Evolutionary conservation across 2,329 filamentous ascomycete species (phyloP).

Genomic region (Ceratocystis albifundus): DNA sequence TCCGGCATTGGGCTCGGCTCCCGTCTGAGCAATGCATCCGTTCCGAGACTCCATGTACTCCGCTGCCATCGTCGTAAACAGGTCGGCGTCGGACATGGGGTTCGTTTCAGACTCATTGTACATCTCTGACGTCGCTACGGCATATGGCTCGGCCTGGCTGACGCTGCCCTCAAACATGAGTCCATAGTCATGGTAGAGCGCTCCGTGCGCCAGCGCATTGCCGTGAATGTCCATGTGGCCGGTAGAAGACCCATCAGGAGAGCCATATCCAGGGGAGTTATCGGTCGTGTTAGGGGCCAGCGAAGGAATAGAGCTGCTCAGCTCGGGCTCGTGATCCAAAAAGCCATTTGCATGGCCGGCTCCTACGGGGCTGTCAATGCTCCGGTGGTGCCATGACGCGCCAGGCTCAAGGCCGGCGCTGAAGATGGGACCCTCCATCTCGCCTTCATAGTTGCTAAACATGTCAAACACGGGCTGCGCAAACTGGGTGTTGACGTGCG

Average conservation of each 20-base stretch:
- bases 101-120: conserved; percentile 11
- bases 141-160: conserved; percentile 13
- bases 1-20: conserved; percentile 25
- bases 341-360: conserved; percentile 9
- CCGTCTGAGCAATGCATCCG: conserved; percentile 12
- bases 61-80: conserved; percentile 6
- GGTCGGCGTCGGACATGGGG: conserved; percentile 8
- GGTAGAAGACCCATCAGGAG: conserved; percentile 11
- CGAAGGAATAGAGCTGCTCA: conserved; percentile 19
- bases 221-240: conserved; percentile 1
- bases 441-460: conserved; percentile 1
- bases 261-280: conserved; percentile 18
- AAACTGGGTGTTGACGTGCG: conserved; percentile 23
- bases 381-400: conserved; percentile 3
- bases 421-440: conserved; percentile 10
- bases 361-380: conserved; percentile 20
- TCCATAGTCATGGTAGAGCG: conserved; percentile 15
- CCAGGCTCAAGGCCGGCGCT: conserved; percentile 9
- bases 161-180: conserved; percentile 16
- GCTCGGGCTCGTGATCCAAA: conserved; percentile 16
- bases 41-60: conserved; percentile 15
- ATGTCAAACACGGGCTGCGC: conserved; percentile 8
- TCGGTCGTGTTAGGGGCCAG: conserved; percentile 17
- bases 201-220: conserved; percentile 7
- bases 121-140: conserved; percentile 2